Conservation (phyloP, 2,329 filamentous ascomycete genomes). For the Aspergillus sp. region DNA sequence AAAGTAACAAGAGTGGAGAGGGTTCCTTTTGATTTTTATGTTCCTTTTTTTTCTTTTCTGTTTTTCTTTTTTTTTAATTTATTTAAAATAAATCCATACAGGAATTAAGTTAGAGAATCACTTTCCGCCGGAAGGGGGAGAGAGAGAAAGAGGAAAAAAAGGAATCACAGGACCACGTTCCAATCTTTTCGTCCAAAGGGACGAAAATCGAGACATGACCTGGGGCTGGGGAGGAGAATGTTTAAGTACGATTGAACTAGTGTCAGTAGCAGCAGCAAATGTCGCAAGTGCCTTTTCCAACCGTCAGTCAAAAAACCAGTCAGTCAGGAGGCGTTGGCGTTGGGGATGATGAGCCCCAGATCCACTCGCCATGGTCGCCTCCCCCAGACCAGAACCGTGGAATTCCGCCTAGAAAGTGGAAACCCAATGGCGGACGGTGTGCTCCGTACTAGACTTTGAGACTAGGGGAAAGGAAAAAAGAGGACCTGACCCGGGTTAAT, state of each 20-base stretch:
- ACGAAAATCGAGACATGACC: conserved; percentile 23
- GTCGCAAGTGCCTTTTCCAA: conserved; percentile 7
- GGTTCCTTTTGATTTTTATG: conserved; percentile 16
- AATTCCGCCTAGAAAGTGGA: conserved; percentile 10
- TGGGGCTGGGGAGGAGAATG: conserved; percentile 28
- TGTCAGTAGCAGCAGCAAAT: conserved; percentile 5
- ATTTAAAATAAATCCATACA: not conserved
- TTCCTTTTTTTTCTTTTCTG: conserved; percentile 7
- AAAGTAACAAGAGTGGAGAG: conserved; percentile 29
- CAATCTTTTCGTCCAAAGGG: conserved; percentile 24
- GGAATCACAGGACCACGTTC: conserved; percentile 8
- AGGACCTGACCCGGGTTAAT: not conserved
- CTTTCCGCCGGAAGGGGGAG: not conserved
- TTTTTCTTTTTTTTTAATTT: conserved; percentile 10
- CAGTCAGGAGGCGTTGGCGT: conserved; percentile 24
- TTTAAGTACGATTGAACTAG: conserved; percentile 31
- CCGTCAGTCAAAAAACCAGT: conserved; percentile 5
- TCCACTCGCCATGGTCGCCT: conserved; percentile 27
- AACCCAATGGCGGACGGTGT: conserved; percentile 9
- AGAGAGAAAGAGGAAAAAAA: no score
- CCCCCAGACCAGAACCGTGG: conserved; percentile 31
- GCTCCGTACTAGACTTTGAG: not conserved
- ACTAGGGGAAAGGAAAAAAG: not conserved
- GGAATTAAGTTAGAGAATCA: not conserved
- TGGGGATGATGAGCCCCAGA: conserved; percentile 27